Evolutionary conservation across 2,329 filamentous ascomycete genomes (phyloP).

Genomic region (Fusarium mexicanum): DNA sequence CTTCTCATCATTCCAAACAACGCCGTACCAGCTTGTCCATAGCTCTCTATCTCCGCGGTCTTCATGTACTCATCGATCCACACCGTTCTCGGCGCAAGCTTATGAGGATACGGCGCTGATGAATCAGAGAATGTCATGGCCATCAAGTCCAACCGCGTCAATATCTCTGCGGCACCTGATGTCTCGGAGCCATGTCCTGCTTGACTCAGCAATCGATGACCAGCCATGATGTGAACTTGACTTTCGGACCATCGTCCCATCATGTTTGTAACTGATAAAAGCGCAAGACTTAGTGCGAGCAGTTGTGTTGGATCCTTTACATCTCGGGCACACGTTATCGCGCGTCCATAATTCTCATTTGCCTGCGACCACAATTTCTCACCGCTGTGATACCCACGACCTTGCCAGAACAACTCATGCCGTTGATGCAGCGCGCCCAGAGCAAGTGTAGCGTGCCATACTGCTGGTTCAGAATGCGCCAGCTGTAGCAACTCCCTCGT

Average conservation of each 20-base stretch:
- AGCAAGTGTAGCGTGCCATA: slow-evolving; percentile 49
- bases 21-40: slow-evolving; percentile 36
- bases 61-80: slow-evolving; percentile 26
- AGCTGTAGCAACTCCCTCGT: slow-evolving; percentile 45
- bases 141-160: slow-evolving; percentile 48
- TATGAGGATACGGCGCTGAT: slow-evolving; percentile 44
- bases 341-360: slow-evolving; percentile 39
- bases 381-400: not conserved
- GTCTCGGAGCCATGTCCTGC: slow-evolving; percentile 19
- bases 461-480: slow-evolving; percentile 48
- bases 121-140: slow-evolving; percentile 49
- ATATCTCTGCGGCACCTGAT: slow-evolving; percentile 34
- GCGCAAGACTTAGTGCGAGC: slow-evolving; percentile 47
- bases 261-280: slow-evolving; percentile 47
- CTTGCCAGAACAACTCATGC: slow-evolving; percentile 30
- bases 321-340: slow-evolving; percentile 42
- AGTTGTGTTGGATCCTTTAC: slow-evolving; percentile 42
- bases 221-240: slow-evolving; percentile 46
- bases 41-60: slow-evolving; percentile 21
- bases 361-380: slow-evolving; percentile 35
- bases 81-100: slow-evolving; percentile 11
- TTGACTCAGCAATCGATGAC: slow-evolving; percentile 40
- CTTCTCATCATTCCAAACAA: slow-evolving; percentile 35
- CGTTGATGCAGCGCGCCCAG: slow-evolving; percentile 49
- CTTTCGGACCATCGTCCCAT: slow-evolving; percentile 46